These are phyloP conservation scores for Spongispora temasekensis DNA, from an alignment of 1,284 basidiomycete genomes.

Conservation along the genomic window DNA sequence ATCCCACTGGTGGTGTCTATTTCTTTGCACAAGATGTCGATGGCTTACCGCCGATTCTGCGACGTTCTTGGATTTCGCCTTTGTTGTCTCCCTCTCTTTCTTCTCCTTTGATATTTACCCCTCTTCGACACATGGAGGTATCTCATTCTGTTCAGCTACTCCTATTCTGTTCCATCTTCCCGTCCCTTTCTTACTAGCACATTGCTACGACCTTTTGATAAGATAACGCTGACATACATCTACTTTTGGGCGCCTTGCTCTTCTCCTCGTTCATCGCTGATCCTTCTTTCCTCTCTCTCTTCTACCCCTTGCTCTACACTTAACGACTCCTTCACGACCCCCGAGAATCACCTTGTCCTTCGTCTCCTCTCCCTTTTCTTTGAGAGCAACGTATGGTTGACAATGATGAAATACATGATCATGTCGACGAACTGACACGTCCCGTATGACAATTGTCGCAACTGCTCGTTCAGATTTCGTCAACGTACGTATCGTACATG, in stretches of 20 bases:
- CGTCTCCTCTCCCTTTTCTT: neutral
- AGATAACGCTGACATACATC: constrained; percentile 10
- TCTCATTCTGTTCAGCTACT: constrained; percentile 1
- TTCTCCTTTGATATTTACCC: constrained; percentile 17
- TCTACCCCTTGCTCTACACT: constrained; percentile 11
- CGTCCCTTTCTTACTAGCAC: neutral
- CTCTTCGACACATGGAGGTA: no score
- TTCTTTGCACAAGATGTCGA: neutral
- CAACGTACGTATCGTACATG: no score
- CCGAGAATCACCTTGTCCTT: constrained; percentile 8
- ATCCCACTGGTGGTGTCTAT: neutral
- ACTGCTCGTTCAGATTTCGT: no score
- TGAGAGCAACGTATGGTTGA: neutral
- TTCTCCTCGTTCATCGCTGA: neutral
- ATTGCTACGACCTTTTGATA: constrained; percentile 11
- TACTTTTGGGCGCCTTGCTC: neutral
- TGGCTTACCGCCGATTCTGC: neutral
- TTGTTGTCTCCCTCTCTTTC: neutral
- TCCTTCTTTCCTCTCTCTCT: neutral
- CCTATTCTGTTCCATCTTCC: constrained; percentile 1
- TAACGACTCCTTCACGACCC: constrained; percentile 20
- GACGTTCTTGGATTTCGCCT: no score
- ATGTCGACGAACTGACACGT: neutral
- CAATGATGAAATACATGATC: constrained; percentile 1
- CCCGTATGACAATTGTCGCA: no score